Evolutionary conservation across 2,329 filamentous ascomycete species (phyloP).

Genomic region (Aureobasidium subglaciale): DNA sequence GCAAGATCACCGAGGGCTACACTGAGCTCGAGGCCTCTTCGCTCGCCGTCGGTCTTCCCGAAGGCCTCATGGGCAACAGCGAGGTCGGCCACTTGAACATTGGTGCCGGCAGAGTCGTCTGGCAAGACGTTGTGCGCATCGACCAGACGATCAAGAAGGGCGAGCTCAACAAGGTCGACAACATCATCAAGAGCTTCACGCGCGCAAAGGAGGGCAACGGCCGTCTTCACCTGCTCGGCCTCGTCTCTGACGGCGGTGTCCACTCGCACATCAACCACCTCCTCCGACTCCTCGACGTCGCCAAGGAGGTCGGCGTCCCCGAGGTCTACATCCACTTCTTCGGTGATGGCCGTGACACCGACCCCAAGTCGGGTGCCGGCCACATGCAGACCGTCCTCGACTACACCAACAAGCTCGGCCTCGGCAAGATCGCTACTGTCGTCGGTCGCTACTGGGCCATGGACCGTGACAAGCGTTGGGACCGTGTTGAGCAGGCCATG

Average conservation of each 20-base stretch:
- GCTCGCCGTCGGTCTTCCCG: slow-evolving; percentile 86
- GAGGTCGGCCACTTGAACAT: slow-evolving; percentile 99
- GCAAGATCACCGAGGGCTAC: slow-evolving; percentile 73
- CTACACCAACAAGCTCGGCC: slow-evolving; percentile 72
- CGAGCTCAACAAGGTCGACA: slow-evolving; percentile 67
- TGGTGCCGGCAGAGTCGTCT: slow-evolving; percentile 92
- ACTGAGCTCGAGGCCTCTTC: slow-evolving; percentile 94
- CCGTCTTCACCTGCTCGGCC: slow-evolving; percentile 81
- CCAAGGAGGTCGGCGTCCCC: slow-evolving; percentile 79
- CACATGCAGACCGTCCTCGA: slow-evolving; percentile 84
- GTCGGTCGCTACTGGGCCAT: slow-evolving; percentile 97
- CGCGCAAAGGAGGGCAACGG: slow-evolving; percentile 81
- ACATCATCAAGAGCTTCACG: slow-evolving; percentile 70
- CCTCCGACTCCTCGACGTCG: slow-evolving; percentile 77
- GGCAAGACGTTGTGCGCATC: slow-evolving; percentile 89
- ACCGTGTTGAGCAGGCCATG: slow-evolving; percentile 81
- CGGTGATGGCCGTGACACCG: slow-evolving; percentile 93
- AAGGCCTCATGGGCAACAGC: slow-evolving; percentile 97
- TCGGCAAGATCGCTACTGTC: slow-evolving; percentile 83
- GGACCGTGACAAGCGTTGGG: slow-evolving; percentile 99
- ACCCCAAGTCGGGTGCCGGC: slow-evolving; percentile 83
- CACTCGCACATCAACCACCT: slow-evolving; percentile 95
- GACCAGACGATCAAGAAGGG: slow-evolving; percentile 85
- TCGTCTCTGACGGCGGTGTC: slow-evolving; percentile 92
- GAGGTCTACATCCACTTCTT: slow-evolving; percentile 99